A percentile compares a stretch with the other conserved stretches of the same genome.
These are phyloP conservation scores for Fagopyrum esculentum DNA, from an alignment of 148 eudicot species.

Conservation along the genomic window DNA sequence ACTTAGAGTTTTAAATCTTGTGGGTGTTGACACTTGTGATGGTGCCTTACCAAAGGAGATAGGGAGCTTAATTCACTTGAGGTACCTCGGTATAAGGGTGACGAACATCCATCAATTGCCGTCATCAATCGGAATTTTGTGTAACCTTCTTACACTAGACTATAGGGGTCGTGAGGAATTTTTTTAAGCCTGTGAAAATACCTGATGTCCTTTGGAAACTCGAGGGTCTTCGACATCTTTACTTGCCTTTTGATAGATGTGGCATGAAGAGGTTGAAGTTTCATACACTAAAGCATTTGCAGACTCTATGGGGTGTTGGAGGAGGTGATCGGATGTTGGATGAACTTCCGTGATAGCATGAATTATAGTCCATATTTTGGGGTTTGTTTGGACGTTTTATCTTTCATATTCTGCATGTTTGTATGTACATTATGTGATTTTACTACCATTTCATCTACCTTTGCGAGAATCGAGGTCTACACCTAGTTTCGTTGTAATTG, in stretches of 20 bases:
- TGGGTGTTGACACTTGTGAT: not conserved
- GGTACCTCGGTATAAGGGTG: constrained; percentile 21
- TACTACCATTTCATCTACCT: no score
- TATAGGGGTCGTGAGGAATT: constrained; percentile 18
- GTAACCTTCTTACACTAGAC: constrained; percentile 20
- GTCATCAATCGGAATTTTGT: constrained; percentile 18
- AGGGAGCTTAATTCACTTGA: constrained; percentile 21
- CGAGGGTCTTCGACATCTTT: constrained; percentile 22
- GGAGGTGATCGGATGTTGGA: constrained; percentile 27
- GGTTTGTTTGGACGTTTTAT: no score
- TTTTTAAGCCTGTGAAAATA: not conserved
- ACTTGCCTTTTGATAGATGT: constrained; percentile 15
- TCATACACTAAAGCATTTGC: no score
- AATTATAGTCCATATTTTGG: no score
- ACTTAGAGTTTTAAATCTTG: constrained; percentile 25
- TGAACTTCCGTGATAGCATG: no score
- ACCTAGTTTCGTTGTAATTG: no score
- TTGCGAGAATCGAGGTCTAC: no score
- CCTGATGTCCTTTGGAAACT: constrained; percentile 26
- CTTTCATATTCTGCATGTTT: no score
- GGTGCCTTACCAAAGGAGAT: constrained; percentile 22
- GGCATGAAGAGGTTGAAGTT: not conserved
- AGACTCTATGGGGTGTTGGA: constrained; percentile 7
- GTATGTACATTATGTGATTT: no score
- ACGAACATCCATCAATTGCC: constrained; percentile 24